Percentiles rank a stretch among this genome's conserved stretches.
Evolutionary conservation across 2,329 filamentous ascomycete species (phyloP).

Genomic region (Aureobasidium leucospermi): DNA sequence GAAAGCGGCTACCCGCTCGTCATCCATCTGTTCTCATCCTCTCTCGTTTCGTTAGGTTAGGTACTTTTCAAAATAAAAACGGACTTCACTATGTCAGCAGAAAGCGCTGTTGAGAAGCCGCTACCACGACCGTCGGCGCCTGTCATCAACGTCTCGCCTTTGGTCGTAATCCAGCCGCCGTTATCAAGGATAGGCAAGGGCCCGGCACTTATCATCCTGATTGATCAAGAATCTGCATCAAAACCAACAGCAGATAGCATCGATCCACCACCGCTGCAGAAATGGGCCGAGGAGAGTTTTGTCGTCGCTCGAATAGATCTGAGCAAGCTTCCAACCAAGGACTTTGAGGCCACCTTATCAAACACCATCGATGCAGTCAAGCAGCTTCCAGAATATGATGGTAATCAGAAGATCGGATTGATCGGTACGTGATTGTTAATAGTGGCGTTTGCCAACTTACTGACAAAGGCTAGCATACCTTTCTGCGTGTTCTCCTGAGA

Average conservation of each 20-base stretch:
- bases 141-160: not conserved
- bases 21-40: too few species aligned
- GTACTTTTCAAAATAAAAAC: too few species aligned
- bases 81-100: too few species aligned
- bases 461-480: constrained; percentile 19
- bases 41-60: too few species aligned
- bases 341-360: constrained; percentile 17
- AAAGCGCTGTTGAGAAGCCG: not conserved
- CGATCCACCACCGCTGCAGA: constrained; percentile 52
- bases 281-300: constrained; percentile 68
- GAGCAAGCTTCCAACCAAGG: constrained; percentile 10
- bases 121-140: not conserved
- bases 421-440: constrained; percentile 21
- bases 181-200: constrained; percentile 43
- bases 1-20: too few species aligned
- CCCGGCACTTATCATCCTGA: constrained; percentile 41
- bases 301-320: constrained; percentile 49
- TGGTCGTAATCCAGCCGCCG: constrained; percentile 29
- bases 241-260: constrained; percentile 29
- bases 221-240: constrained; percentile 29
- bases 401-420: constrained; percentile 33
- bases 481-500: not conserved
- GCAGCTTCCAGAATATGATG: constrained; percentile 27
- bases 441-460: constrained; percentile 14
- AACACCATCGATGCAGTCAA: constrained; percentile 20